Evolutionary conservation across 2,329 filamentous ascomycete genomes (phyloP), one percentile per base, ranked within the genome.

Genomic region (Neonectria faginata): DNA sequence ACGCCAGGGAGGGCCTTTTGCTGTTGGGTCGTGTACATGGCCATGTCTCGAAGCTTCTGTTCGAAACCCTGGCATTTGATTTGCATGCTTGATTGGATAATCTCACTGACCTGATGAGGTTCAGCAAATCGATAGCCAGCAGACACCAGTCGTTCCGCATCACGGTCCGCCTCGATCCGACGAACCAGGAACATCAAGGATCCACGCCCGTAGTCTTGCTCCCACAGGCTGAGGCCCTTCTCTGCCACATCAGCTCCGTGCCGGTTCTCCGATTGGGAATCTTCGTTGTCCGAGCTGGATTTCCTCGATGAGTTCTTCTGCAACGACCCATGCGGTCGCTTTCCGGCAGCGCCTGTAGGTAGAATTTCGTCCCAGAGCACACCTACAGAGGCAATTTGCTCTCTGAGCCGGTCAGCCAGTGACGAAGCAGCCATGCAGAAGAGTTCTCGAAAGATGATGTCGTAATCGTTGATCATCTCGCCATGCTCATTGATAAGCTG

Each of bases 111-210:
- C 65, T 93, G 89, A 60, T 85, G 85, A 12, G 89, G 79, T 36
- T 88, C 85, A 2, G 91, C 91, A 72, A 97, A 97, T n/a, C 91
- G 88, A 76, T 90, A 97, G 1, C 94, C 93, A 11, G 86, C 82
- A 1, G 92, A 88, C 67, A 90, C 86, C 14, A 97, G 83, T 29
- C 85, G 85, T 56, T 87, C 84, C 0, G 86, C 83, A 39, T 94
- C 91, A 1, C 84, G 81, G 36, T 82, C 82, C 36, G 79, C 82
- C 36, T 84, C 82, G 2, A 91, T 83, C 47, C 85, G 85, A 11
- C 89, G 91, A 6, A 94, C 90, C 10, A 97, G 85, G 71, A 97
- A 94, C 76, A 97, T 87, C 50, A 97, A 84, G 58, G 94, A 92
- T 0, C 94, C 93, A 64, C 89, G 89, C 4, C 91, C 91, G 41